Evolutionary conservation across 164 flowering plant genomes (phyloP), one percentile per base, ranked within the genome.

Genomic region (Amborella trichopoda): DNA sequence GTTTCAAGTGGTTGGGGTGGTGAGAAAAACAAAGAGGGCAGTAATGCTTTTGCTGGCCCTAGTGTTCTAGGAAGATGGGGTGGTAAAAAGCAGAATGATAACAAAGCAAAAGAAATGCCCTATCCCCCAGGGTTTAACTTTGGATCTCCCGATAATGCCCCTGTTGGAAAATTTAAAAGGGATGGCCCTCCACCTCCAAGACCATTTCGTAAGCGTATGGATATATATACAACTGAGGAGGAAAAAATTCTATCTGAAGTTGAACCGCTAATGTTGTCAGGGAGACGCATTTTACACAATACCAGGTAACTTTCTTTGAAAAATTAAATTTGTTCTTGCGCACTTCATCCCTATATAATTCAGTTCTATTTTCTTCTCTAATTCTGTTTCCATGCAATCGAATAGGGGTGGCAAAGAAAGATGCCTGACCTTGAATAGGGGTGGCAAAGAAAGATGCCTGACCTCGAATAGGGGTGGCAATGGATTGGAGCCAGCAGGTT

Each of bases 171-270:
- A 59, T 12, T 40, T 26, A 10, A 13, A 21, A 22, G 1, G 20
- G 49, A 14, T 37, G 40, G 19, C n/a, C 2, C 13, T 37, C n/a
- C 9, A n/a, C 8, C 53, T 28, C 60, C 62, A 14, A 78, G 83
- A 26, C 70, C 58, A 3, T 77, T 82, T 3, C 55, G 84, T 45
- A 79, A 70, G 44, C 60, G 89, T 3, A 26, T 77, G 40, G 96
- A 84, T 36, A 51, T 57, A 36, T 93, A 79, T 62, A 73, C 93
- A 1, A 50, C 70, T 1, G 97, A 88, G 34, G 97, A 88, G 58
- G 80, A 77, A 52, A 80, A 66, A 47, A 56, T 78, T 50, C 83
- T 88, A 42, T 41, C 66, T 2, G 77, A 70, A 21, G 58, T 80
- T 40, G 99, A 88, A 21, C 75, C 80, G 4, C 51, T 81, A 4